These are phyloP conservation scores for Globisporangium paddicum DNA, from an alignment of 352 stramenopile genomes.

Conservation along the genomic window DNA sequence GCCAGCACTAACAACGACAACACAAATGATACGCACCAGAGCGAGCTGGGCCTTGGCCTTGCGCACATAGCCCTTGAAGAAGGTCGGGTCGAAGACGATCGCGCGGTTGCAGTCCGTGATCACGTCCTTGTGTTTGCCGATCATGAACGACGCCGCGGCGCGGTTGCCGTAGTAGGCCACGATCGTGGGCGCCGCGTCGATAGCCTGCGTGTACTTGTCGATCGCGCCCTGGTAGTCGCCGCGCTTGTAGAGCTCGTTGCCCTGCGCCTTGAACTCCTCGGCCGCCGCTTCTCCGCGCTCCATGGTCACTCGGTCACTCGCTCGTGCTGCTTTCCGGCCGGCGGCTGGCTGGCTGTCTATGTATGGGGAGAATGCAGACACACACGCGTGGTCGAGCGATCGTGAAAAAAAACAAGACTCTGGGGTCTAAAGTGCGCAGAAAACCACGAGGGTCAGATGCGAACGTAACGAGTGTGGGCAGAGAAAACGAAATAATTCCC, in stretches of 20 bases:
- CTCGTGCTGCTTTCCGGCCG: neutral
- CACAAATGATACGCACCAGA: constrained; percentile 29
- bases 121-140: constrained; percentile 86
- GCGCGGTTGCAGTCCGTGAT: constrained; percentile 88
- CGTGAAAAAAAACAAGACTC: neutral
- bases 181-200: constrained; percentile 79
- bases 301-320: constrained; percentile 2
- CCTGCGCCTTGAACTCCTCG: constrained; percentile 81
- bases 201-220: constrained; percentile 89
- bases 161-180: constrained; percentile 90
- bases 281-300: constrained; percentile 36
- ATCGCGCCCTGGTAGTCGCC: constrained; percentile 89
- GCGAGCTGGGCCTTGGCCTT: constrained; percentile 87
- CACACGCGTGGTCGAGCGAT: constrained; percentile 1
- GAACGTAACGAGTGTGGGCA: neutral
- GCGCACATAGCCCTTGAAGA: constrained; percentile 90
- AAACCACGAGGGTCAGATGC: neutral
- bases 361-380: constrained; percentile 5
- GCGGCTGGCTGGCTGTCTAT: constrained; percentile 4
- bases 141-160: constrained; percentile 89
- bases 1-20: neutral
- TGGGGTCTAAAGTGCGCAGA: neutral
- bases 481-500: constrained; percentile 1
- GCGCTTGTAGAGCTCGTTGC: constrained; percentile 92
- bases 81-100: constrained; percentile 86